phyloP scores from a whole-genome alignment of 176 grass and related monocot genomes.

The Areca catechu region DNA sequence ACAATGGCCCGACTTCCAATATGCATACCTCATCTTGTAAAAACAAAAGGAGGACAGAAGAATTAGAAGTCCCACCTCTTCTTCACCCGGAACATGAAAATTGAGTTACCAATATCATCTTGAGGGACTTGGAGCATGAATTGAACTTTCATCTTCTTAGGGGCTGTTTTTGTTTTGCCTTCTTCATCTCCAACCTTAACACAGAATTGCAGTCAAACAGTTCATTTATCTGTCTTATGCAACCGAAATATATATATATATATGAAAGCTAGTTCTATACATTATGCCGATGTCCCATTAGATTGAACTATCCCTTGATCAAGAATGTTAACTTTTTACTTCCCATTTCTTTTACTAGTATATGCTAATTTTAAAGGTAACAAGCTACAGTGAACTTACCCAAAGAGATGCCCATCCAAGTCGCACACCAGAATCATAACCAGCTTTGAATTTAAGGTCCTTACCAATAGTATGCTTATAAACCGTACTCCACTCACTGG shows the following conservation, averaged over 20 bases:
- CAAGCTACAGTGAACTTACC: slow-evolving; percentile 31
- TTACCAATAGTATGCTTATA: slow-evolving; percentile 78
- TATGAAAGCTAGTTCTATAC: too few species aligned
- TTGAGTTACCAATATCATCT: slow-evolving; percentile 46
- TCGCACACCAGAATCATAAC: slow-evolving; percentile 77
- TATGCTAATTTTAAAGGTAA: too few species aligned
- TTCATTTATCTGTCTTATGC: too few species aligned
- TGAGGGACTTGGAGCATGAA: slow-evolving; percentile 79
- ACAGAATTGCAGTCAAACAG: slow-evolving; percentile 6
- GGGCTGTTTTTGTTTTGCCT: slow-evolving; percentile 55
- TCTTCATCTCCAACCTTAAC: slow-evolving; percentile 69
- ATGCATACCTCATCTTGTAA: too few species aligned
- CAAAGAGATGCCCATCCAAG: slow-evolving; percentile 87
- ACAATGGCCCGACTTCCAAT: too few species aligned
- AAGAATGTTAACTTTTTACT: too few species aligned
- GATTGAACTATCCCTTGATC: too few species aligned
- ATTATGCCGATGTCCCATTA: too few species aligned
- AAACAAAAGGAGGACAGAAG: background rate
- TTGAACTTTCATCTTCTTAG: slow-evolving; percentile 76
- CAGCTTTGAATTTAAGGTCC: slow-evolving; percentile 83
- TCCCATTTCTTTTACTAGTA: too few species aligned
- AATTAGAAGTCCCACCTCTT: slow-evolving; percentile 91
- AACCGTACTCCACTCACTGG: slow-evolving; percentile 65
- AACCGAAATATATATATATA: too few species aligned
- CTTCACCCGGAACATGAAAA: slow-evolving; percentile 75